Conservation (phyloP, 257 asterid species). For the Ajuga chamaepitys region DNA sequence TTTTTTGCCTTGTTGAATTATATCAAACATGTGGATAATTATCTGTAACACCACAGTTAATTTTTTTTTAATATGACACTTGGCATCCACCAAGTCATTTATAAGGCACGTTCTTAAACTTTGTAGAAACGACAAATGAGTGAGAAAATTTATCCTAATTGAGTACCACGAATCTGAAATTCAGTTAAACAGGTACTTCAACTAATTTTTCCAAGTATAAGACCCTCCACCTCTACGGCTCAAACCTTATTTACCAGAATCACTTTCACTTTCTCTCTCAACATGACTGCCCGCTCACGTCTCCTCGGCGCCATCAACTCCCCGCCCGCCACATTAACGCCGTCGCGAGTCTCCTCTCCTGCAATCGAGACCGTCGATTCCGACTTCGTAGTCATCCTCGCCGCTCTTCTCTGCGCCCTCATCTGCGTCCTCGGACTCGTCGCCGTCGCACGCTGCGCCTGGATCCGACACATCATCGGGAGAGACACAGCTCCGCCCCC, state of each 20-base stretch:
- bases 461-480: slow-evolving; percentile 30
- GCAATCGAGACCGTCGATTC: slow-evolving; percentile 13
- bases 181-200: slow-evolving; percentile 16
- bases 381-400: slow-evolving; percentile 32
- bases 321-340: slow-evolving; percentile 12
- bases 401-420: slow-evolving; percentile 40
- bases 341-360: slow-evolving; percentile 4
- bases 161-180: not conserved
- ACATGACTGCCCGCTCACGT: slow-evolving; percentile 34
- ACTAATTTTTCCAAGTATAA: slow-evolving; percentile 12
- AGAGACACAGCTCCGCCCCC: not conserved
- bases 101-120: too few relatives aligned
- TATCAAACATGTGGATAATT: too few relatives aligned
- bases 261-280: not conserved
- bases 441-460: slow-evolving; percentile 42
- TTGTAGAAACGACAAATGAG: too few relatives aligned
- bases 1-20: too few relatives aligned
- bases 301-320: slow-evolving; percentile 24
- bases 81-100: too few relatives aligned
- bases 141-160: too few relatives aligned
- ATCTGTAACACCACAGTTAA: too few relatives aligned
- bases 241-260: not conserved
- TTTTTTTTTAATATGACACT: too few relatives aligned
- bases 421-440: slow-evolving; percentile 42
- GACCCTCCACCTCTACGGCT: slow-evolving; percentile 8